Conservation (phyloP, 495 filamentous ascomycete species). For the Tuber calosporum region DNA sequence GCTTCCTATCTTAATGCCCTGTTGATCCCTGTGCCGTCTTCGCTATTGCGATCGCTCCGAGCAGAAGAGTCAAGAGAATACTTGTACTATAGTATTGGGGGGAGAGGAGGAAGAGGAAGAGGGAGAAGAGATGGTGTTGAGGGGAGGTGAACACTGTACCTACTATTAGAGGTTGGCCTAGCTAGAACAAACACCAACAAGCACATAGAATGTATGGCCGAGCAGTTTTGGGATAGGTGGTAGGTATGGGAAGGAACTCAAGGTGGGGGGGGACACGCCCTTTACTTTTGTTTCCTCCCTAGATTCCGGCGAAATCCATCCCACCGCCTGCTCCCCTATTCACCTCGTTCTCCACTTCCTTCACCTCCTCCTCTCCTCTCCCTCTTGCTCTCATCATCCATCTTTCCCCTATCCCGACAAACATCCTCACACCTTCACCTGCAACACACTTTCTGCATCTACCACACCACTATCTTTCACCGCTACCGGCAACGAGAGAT, state of each 20-base stretch:
- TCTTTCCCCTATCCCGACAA: not conserved
- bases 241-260: not conserved
- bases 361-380: not conserved
- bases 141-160: not conserved
- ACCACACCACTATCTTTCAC: constrained; percentile 3
- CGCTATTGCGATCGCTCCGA: not conserved
- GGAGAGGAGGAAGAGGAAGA: not conserved
- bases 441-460: not conserved
- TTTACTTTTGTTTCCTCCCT: not conserved
- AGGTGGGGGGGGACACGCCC: not conserved
- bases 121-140: not conserved
- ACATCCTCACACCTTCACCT: not conserved
- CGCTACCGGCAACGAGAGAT: not conserved
- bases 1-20: not conserved
- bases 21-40: not conserved
- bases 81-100: not conserved
- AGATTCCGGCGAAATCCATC: not conserved
- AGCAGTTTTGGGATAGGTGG: not conserved
- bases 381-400: not conserved
- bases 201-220: not conserved
- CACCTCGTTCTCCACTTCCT: not conserved
- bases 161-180: not conserved
- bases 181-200: not conserved
- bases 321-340: not conserved
- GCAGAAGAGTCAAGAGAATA: not conserved